Percentiles rank a stretch among this genome's conserved stretches.
Evolutionary conservation across 768 basidiomycete genomes (phyloP).

Genomic region (Psilocybe azurescens): DNA sequence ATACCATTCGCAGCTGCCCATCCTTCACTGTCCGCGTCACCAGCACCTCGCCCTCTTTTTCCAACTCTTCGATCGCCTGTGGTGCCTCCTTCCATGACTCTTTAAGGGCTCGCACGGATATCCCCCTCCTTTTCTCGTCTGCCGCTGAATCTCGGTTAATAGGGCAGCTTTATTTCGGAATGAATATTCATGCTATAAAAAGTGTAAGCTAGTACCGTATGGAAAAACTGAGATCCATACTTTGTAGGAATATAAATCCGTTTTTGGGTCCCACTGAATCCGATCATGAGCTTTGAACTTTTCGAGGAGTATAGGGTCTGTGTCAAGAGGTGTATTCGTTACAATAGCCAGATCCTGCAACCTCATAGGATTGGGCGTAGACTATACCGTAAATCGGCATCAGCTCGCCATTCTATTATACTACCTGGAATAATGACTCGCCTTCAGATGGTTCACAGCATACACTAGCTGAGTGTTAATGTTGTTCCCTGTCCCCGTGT

Average conservation of each 20-base stretch:
- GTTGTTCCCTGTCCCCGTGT: constrained; percentile 81
- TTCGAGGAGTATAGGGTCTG: constrained; percentile 72
- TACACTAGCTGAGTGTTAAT: constrained; percentile 89
- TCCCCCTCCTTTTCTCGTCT: constrained; percentile 82
- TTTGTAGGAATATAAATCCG: constrained; percentile 86
- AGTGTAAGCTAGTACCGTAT: background rate
- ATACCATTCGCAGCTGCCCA: constrained; percentile 82
- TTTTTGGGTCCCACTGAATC: constrained; percentile 81
- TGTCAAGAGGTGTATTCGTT: constrained; percentile 78
- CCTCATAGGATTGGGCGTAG: constrained; percentile 80
- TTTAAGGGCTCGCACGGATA: constrained; percentile 83
- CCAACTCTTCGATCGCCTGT: constrained; percentile 85
- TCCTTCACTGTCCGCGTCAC: constrained; percentile 89
- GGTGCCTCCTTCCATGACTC: constrained; percentile 93
- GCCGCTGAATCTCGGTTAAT: constrained; percentile 84
- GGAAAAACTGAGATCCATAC: constrained; percentile 41
- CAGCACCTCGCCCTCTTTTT: constrained; percentile 85
- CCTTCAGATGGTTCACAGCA: constrained; percentile 83
- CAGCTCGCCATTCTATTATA: no score
- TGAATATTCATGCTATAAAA: constrained; percentile 77
- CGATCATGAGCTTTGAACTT: constrained; percentile 85
- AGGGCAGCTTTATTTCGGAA: constrained; percentile 86
- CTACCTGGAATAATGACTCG: constrained; percentile 30
- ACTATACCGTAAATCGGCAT: constrained; percentile 37
- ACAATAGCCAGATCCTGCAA: constrained; percentile 87